Evolutionary conservation across 2,329 filamentous ascomycete species (phyloP).

Genomic region (Fusarium devonianum): DNA sequence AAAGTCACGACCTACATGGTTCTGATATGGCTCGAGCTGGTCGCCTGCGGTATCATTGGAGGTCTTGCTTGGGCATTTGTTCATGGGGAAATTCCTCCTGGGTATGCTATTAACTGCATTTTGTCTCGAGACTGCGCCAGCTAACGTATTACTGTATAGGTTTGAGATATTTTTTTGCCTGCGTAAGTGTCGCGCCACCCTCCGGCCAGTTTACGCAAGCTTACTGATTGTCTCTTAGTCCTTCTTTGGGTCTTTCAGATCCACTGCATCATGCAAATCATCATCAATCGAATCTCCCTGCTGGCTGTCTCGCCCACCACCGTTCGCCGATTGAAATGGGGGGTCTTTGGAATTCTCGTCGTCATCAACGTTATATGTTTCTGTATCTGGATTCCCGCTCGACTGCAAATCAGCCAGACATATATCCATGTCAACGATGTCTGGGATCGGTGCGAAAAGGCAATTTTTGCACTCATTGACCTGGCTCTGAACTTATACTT

Average conservation of each 20-base stretch:
- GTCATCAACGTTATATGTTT: slow-evolving; percentile 58
- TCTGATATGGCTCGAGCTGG: slow-evolving; percentile 51
- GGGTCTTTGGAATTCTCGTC: slow-evolving; percentile 50
- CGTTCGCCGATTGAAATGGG: slow-evolving; percentile 52
- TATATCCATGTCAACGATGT: slow-evolving; percentile 54
- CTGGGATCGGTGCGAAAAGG: slow-evolving; percentile 60
- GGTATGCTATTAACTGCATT: slow-evolving; percentile 19
- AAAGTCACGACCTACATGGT: slow-evolving; percentile 48
- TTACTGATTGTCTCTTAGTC: slow-evolving; percentile 41
- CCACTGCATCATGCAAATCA: slow-evolving; percentile 57
- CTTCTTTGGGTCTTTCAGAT: slow-evolving; percentile 48
- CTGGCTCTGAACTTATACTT: slow-evolving; percentile 57
- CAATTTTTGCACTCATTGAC: slow-evolving; percentile 56
- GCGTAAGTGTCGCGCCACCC: slow-evolving; percentile 11
- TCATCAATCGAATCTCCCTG: slow-evolving; percentile 58
- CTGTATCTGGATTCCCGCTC: slow-evolving; percentile 59
- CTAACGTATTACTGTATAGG: slow-evolving; percentile 37
- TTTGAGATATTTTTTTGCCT: slow-evolving; percentile 39
- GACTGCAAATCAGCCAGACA: slow-evolving; percentile 48
- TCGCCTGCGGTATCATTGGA: slow-evolving; percentile 46
- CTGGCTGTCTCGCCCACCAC: slow-evolving; percentile 51
- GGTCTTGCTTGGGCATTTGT: slow-evolving; percentile 49
- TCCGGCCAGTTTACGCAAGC: not conserved
- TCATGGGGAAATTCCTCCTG: slow-evolving; percentile 41
- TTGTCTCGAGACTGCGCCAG: not conserved